Evolutionary conservation across 202 grass and related monocot genomes (phyloP).

Genomic region (Setaria viridis): DNA sequence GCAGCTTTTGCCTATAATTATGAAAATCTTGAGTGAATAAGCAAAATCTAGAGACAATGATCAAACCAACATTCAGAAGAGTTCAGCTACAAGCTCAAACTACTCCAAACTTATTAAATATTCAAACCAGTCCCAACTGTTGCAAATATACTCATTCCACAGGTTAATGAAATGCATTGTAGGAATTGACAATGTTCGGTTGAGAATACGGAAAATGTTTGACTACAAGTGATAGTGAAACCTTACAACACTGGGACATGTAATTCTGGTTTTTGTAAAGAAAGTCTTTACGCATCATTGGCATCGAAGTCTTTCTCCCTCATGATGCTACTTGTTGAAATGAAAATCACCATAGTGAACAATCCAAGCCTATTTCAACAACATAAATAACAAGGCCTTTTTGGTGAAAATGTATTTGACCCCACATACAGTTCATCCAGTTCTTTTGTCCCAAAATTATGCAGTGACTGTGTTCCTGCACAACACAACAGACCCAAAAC

Average conservation of each 20-base stretch:
- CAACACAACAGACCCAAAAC: not conserved
- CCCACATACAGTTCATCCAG: not conserved
- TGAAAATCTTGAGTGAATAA: slow-evolving; percentile 13
- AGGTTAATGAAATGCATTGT: not conserved
- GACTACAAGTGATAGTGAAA: not conserved
- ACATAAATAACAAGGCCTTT: not conserved
- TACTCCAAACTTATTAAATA: not conserved
- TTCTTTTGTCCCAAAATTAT: not conserved
- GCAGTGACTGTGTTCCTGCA: not conserved
- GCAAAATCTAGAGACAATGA: not conserved
- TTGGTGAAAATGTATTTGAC: not conserved
- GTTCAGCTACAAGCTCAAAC: slow-evolving; percentile 1
- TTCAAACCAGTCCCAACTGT: not conserved
- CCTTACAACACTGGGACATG: not conserved
- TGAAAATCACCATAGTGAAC: not conserved
- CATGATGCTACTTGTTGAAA: not conserved
- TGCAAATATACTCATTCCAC: slow-evolving; percentile 10
- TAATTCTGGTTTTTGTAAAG: not conserved
- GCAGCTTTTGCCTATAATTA: slow-evolving; percentile 67
- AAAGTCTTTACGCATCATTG: not conserved
- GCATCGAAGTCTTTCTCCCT: not conserved
- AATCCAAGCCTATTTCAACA: not conserved
- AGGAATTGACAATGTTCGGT: not conserved
- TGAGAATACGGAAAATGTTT: not conserved
- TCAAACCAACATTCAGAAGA: not conserved